Evolutionary conservation across 805 yeast genomes (phyloP), one percentile per base, ranked within the genome.

Genomic region (Isabelozyma heimii): DNA sequence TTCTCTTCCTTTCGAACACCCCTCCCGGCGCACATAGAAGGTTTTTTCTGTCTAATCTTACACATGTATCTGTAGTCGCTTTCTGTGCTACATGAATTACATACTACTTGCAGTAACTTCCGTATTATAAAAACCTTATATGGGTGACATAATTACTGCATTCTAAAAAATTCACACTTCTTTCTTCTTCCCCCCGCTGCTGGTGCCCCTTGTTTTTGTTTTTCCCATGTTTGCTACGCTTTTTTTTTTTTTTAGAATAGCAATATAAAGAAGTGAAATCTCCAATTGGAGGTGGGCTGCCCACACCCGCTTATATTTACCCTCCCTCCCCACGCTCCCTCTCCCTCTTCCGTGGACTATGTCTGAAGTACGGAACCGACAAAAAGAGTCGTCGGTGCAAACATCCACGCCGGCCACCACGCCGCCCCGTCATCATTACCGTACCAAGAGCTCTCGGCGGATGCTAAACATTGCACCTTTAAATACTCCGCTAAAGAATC

Each of bases 401-500:
- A 24, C 16, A 6, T 15, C 40, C 40, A 14, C 40, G 10, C 40
- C 4, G 9, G 40, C 10, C 40, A 15, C 17, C 40, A 20, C 1
- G 9, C 20, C 40, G 8, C 13, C 12, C n/a, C 37, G 33, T 1
- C 16, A n/a, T 43, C 37, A 27, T 13, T 13, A 38, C 17, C 14
- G 24, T 4, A 9, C 40, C 10, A 15, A 37, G 13, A 40, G 37
- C 7, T 37, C 33, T 4, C 35, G 44, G 39, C 50, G 47, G 14
- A 41, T 58, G 26, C 50, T 73, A 41, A 60, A 74, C 53, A 68
- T 80, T 58, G 87, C 87, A 3, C 89, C 85, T 5, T 67, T 75
- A 45, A 69, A 65, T 14, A 79, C 84, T 2, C 89, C 92, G 1
- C 55, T 79, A 45, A 59, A 66, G 26, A 72, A 85, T 52, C 68